Evolutionary conservation across 495 filamentous ascomycete genomes (phyloP), one percentile per base, ranked within the genome.

Genomic region (Hypoxylon rickii): DNA sequence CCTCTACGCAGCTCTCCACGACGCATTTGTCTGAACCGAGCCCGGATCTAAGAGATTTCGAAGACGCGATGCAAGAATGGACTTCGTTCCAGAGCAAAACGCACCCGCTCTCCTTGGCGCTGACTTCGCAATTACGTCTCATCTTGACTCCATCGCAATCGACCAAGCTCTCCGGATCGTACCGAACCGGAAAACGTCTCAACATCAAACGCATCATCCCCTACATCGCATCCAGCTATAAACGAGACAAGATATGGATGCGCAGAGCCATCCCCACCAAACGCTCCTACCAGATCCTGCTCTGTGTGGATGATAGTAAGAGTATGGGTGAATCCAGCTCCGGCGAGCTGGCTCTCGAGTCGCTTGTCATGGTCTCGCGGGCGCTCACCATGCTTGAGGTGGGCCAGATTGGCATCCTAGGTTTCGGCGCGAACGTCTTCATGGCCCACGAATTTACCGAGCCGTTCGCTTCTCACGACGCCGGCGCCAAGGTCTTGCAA

Each of bases 191-290:
- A 44, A 97, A 99, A 69, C 89, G 95, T 1, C 89, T 99, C 61
- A 97, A 97, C 73, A 95, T 99, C 76, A 96, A 96, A 70, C 89
- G 92, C 40, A 99, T 99, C 72, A 97, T 99, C 60, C 93, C 95
- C 0, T 99, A 97, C 75, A 97, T 99, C 58, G 95, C 95, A 3
- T 95, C 89, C 2, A 83, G 86, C 56, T 99, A 96, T 81, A 97
- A 96, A 81, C 89, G 93, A 53, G 95, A 99, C 81, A 97, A 97
- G 76, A 99, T 99, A 73, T 99, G 95, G 95, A 95, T 97, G 89
- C 86, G 95, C 7, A 84, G 95, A 42, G 86, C 85, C 10, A 86
- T 93, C 44, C 95, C 95, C 2, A 89, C 84, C 42, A 97, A 97
- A 70, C 88, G 95, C 16, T 86, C 87, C 56, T 97, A 97, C 71